Conservation (phyloP, 2,329 filamentous ascomycete genomes). For the Pseudogymnoascus sp. region DNA sequence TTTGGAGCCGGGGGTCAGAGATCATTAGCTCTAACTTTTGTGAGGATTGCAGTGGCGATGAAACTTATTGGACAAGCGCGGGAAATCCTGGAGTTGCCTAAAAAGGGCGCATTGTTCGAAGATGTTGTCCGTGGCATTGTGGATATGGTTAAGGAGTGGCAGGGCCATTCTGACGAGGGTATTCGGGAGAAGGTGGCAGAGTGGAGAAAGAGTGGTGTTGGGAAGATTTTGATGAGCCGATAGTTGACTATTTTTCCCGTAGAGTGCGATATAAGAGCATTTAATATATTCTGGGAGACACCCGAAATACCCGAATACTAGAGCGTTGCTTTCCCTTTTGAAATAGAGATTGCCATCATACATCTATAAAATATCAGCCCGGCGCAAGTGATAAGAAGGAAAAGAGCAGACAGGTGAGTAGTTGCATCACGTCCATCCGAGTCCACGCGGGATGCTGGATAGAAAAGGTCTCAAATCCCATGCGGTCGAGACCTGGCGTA, state of each 20-base stretch:
- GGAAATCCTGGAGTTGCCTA: neutral
- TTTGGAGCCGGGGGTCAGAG: neutral
- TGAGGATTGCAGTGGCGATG: slow-evolving; percentile 11
- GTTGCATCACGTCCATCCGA: no score
- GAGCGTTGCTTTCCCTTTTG: no score
- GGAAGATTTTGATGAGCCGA: slow-evolving; percentile 6
- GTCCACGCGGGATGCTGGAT: no score
- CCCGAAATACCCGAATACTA: no score
- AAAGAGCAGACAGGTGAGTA: no score
- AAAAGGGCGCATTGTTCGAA: neutral
- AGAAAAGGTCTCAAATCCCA: no score
- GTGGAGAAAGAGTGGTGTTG: slow-evolving; percentile 11
- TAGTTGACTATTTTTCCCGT: no score
- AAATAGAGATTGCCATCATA: neutral
- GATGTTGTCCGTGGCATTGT: neutral
- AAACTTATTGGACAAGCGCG: slow-evolving; percentile 8
- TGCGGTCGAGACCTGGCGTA: no score
- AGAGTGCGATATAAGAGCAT: no score
- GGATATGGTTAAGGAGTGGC: slow-evolving; percentile 11
- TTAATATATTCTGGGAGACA: no score
- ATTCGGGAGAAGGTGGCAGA: slow-evolving; percentile 12
- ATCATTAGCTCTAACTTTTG: slow-evolving; percentile 5
- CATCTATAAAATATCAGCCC: no score
- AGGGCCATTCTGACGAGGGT: slow-evolving; percentile 10
- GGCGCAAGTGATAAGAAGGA: no score